phyloP scores from a whole-genome alignment of 768 basidiomycete genomes.

The Asterophora parasitica region DNA sequence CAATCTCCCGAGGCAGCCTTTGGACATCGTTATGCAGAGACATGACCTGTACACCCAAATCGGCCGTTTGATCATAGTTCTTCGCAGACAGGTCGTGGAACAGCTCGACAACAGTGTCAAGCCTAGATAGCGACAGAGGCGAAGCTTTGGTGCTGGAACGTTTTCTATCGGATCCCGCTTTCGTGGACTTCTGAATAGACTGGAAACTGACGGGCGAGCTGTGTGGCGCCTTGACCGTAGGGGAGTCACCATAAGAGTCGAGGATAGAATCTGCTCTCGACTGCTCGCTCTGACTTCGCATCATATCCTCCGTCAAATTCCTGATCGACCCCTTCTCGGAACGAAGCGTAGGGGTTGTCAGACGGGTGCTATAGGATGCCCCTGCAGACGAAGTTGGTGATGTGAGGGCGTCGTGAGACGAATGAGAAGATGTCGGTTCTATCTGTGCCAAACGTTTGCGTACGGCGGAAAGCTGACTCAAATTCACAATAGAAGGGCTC shows the following conservation, averaged over 20 bases:
- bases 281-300: constrained; percentile 8
- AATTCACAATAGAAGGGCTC: constrained; percentile 60
- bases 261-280: constrained; percentile 22
- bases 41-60: constrained; percentile 10
- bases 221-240: neutral
- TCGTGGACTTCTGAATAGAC: neutral
- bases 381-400: constrained; percentile 10
- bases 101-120: constrained; percentile 7
- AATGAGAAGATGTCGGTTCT: constrained; percentile 30
- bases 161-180: neutral
- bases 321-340: neutral
- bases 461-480: constrained; percentile 59
- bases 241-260: constrained; percentile 19
- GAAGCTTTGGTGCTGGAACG: neutral
- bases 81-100: constrained; percentile 9
- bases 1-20: constrained; percentile 10
- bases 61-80: constrained; percentile 3
- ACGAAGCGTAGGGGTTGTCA: constrained; percentile 12
- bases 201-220: neutral
- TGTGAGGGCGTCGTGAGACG: constrained; percentile 4
- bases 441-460: constrained; percentile 63
- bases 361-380: constrained; percentile 6
- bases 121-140: neutral
- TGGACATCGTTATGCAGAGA: constrained; percentile 14
- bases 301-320: constrained; percentile 1